These are phyloP conservation scores for Candida tibetensis DNA, from an alignment of 805 yeast species.

Conservation along the genomic window DNA sequence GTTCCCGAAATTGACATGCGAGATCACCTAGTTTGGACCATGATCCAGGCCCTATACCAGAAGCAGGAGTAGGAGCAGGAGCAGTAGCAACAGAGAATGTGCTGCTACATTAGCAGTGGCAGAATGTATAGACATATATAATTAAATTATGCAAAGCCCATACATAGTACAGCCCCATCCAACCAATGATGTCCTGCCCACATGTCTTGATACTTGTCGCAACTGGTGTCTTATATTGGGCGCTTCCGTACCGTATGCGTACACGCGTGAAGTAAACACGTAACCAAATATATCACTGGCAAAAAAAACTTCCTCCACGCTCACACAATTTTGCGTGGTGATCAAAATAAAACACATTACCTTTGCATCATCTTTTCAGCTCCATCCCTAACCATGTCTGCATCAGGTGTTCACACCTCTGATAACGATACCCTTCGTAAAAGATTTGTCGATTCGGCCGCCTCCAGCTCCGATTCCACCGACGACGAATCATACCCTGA, in stretches of 20 bases:
- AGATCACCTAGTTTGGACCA: slow-evolving; percentile 15
- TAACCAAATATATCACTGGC: slow-evolving; percentile 1
- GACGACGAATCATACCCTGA: slow-evolving; percentile 10
- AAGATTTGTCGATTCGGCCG: slow-evolving; percentile 7
- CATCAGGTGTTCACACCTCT: slow-evolving; percentile 18
- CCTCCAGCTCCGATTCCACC: slow-evolving; percentile 4
- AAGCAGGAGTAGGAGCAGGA: slow-evolving; percentile 1
- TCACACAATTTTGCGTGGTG: no score
- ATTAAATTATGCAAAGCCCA: no score
- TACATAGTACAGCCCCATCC: no score
- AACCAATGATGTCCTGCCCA: no score
- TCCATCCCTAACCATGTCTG: slow-evolving; percentile 17
- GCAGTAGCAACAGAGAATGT: slow-evolving; percentile 2
- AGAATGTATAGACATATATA: no score
- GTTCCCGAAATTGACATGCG: neutral
- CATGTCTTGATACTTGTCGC: no score
- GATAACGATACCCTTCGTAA: slow-evolving; percentile 18
- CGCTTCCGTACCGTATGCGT: no score
- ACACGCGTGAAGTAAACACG: slow-evolving; percentile 3
- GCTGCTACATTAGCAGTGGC: no score
- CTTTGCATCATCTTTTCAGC: slow-evolving; percentile 4
- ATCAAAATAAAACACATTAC: slow-evolving; percentile 1
- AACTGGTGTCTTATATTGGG: no score
- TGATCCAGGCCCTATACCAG: slow-evolving; percentile 10
- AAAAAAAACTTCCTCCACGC: slow-evolving; percentile 1